phyloP scores from a whole-genome alignment of 2,329 filamentous ascomycete genomes.

The Epichloe brachyelytri region DNA sequence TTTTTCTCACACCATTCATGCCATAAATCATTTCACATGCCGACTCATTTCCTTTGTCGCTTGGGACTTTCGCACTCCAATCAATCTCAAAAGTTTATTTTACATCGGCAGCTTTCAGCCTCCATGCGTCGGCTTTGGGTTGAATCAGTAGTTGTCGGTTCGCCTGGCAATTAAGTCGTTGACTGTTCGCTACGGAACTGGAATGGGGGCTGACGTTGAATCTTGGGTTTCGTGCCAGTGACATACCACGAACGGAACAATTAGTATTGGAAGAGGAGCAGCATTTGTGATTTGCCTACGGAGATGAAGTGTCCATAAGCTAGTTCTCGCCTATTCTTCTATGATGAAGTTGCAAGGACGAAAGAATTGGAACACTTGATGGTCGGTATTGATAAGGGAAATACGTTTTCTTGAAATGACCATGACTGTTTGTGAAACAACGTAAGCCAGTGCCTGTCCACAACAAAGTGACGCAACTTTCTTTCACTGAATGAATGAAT shows the following conservation, averaged over 20 bases:
- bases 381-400: neutral
- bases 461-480: too few relatives aligned
- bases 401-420: too few relatives aligned
- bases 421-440: too few relatives aligned
- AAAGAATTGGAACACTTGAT: neutral
- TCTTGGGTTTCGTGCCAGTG: neutral
- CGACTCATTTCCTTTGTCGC: conserved; percentile 5
- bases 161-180: neutral
- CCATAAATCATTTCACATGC: conserved; percentile 10
- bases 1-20: conserved; percentile 12
- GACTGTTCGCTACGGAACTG: neutral
- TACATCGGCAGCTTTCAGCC: neutral
- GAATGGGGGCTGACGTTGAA: neutral
- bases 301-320: neutral
- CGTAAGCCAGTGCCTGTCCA: too few relatives aligned
- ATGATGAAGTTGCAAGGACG: neutral
- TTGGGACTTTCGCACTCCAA: neutral
- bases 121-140: neutral
- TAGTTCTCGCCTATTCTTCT: neutral
- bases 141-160: neutral
- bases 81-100: neutral
- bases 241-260: neutral
- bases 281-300: neutral
- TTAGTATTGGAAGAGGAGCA: neutral
- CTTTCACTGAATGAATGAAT: too few relatives aligned